Conservation (phyloP, 2,329 filamentous ascomycete species). For the Xylariaceae sp. region DNA sequence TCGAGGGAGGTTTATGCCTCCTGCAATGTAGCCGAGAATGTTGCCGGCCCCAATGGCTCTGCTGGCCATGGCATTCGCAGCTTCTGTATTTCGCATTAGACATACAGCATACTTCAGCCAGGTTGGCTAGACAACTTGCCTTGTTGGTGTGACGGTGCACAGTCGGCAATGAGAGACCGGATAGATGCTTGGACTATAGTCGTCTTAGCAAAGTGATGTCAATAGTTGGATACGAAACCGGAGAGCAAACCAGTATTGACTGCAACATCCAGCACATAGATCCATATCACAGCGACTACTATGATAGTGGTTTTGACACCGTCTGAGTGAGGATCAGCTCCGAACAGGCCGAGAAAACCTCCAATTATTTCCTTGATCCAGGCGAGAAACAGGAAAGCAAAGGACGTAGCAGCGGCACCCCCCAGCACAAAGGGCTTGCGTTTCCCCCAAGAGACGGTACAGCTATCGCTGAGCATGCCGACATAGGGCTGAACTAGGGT, state of each 20-base stretch:
- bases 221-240: neutral
- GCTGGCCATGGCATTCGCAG: conserved; percentile 91
- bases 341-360: conserved; percentile 65
- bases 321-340: conserved; percentile 60
- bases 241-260: conserved; percentile 74
- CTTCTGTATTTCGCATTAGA: conserved; percentile 45
- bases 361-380: conserved; percentile 72
- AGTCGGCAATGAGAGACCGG: conserved; percentile 89
- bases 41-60: conserved; percentile 83
- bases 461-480: conserved; percentile 76
- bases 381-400: conserved; percentile 65
- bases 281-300: conserved; percentile 74
- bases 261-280: conserved; percentile 89
- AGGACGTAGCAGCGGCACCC: conserved; percentile 63
- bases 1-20: conserved; percentile 73
- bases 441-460: conserved; percentile 69
- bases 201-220: conserved; percentile 14
- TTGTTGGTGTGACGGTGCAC: conserved; percentile 87
- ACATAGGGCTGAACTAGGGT: conserved; percentile 79
- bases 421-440: conserved; percentile 77
- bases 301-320: conserved; percentile 66
- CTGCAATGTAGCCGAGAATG: conserved; percentile 84
- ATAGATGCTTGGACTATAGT: conserved; percentile 77
- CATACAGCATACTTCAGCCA: neutral
- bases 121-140: conserved; percentile 29